Evolutionary conservation across 75 land plant genomes (phyloP), one percentile per base, ranked within the genome.

Genomic region (Picea glauca): DNA sequence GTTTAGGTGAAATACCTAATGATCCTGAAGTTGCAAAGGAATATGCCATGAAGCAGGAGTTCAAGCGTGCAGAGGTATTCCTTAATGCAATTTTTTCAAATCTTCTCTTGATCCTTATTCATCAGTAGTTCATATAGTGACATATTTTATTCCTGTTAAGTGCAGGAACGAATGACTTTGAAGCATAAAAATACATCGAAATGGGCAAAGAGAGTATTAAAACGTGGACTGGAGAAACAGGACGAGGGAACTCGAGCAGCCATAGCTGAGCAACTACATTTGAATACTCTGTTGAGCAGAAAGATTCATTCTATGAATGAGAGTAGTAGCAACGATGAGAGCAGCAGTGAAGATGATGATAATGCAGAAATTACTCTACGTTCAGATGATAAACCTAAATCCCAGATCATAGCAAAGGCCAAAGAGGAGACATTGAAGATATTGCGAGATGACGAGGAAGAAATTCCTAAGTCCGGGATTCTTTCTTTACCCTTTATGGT

Each of bases 191-290:
- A 92, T 80, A 92, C 81, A 26, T 88, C 94, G 3, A 87, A 88
- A 65, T 96, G 98, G 94, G 99, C 98, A 68, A 92, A 88, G 79
- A 87, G 98, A 40, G 90, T 90, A 14, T 33, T 94, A 43, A 83
- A 89, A 76, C 90, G 98, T 84, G 99, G 99, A 20, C 75, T 92
- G 77, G 74, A 87, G 74, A 83, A 75, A 4, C 91, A 90, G 81
- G 96, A 96, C 83, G 98, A 92, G 77, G 98, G 93, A 58, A 92
- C 91, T 35, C 85, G 94, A 58, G 93, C 91, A 66, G 99, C 99
- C 58, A 85, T 96, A 40, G 68, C 91, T 40, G 94, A 95, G 72
- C 97, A 94, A 80, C 93, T 92, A 54, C 87, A 90, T 62, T 74
- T 78, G 11, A 94, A 96, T 81, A 81, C 85, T 58, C 77, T 83